These are phyloP conservation scores for Gastrodia elata DNA, from an alignment of 106 monocot species.

Conservation along the genomic window DNA sequence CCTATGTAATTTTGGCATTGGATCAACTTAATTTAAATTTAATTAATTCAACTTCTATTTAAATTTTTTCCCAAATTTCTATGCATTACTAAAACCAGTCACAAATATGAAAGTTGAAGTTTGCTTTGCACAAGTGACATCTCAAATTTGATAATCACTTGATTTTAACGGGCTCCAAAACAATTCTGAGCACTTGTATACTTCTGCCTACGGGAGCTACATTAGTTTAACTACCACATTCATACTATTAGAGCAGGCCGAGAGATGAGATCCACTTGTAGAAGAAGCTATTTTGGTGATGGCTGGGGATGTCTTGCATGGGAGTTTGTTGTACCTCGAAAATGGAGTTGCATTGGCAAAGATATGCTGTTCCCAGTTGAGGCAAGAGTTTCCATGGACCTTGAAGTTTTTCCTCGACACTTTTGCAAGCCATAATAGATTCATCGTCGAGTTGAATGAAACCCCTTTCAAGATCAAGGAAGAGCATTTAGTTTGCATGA, in stretches of 20 bases:
- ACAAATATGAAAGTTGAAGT: too few relatives aligned
- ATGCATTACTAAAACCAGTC: too few relatives aligned
- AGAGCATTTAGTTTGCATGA: constrained; percentile 46
- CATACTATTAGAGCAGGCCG: constrained; percentile 78
- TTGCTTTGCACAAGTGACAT: too few relatives aligned
- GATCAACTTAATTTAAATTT: too few relatives aligned
- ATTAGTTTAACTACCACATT: too few relatives aligned
- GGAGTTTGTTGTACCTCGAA: constrained; percentile 68
- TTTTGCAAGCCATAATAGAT: constrained; percentile 13
- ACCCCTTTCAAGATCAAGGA: constrained; percentile 60
- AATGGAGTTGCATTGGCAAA: constrained; percentile 84
- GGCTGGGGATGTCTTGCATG: constrained; percentile 40
- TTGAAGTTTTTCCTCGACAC: constrained; percentile 49
- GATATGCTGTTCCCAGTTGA: constrained; percentile 67
- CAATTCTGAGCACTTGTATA: too few relatives aligned
- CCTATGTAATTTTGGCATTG: too few relatives aligned
- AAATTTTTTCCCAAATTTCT: too few relatives aligned
- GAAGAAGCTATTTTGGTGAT: constrained; percentile 46
- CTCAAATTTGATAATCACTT: too few relatives aligned
- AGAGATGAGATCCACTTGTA: constrained; percentile 37
- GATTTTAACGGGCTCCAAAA: too few relatives aligned
- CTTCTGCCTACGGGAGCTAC: too few relatives aligned
- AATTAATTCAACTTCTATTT: too few relatives aligned
- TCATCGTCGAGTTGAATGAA: constrained; percentile 52
- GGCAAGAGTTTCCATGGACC: constrained; percentile 83